Conservation (phyloP, 768 basidiomycete species). For the Boletus rubescentipes region DNA sequence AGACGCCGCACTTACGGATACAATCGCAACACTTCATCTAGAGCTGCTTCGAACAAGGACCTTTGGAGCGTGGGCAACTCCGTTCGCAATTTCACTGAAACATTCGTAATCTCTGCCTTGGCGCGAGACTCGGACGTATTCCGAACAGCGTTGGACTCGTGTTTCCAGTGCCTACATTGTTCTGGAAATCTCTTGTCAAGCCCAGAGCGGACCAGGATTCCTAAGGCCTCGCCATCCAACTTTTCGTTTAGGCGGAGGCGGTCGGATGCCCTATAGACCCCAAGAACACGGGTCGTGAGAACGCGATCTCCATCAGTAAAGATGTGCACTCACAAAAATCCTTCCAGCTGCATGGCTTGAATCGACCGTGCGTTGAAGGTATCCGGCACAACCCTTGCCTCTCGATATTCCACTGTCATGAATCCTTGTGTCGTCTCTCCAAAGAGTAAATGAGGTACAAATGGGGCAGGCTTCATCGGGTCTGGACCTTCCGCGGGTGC, state of each 20-base stretch:
- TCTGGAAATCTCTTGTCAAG: conserved; percentile 27
- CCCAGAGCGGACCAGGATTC: conserved; percentile 30
- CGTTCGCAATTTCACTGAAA: no score
- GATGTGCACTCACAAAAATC: conserved; percentile 18
- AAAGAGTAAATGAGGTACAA: conserved; percentile 32
- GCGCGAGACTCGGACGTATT: background rate
- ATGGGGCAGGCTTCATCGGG: background rate
- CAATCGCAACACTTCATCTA: conserved; percentile 19
- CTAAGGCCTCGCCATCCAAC: conserved; percentile 26
- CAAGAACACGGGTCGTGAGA: background rate
- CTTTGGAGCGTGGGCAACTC: conserved; percentile 10
- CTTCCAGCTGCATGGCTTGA: no score
- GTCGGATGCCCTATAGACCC: conserved; percentile 19
- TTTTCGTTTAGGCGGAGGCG: conserved; percentile 23
- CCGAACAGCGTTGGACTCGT: conserved; percentile 4
- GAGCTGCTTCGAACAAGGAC: conserved; percentile 24
- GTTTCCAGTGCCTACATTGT: conserved; percentile 25
- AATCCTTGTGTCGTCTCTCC: conserved; percentile 45
- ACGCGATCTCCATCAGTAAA: background rate
- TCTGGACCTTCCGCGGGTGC: conserved; percentile 3
- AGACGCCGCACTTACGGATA: conserved; percentile 25
- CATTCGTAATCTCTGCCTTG: background rate
- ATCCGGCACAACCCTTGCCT: conserved; percentile 8
- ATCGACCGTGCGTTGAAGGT: no score
- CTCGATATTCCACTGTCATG: conserved; percentile 31